Evolutionary conservation across 1,284 basidiomycete genomes (phyloP).

Genomic region (Pisolithus thermaeus): DNA sequence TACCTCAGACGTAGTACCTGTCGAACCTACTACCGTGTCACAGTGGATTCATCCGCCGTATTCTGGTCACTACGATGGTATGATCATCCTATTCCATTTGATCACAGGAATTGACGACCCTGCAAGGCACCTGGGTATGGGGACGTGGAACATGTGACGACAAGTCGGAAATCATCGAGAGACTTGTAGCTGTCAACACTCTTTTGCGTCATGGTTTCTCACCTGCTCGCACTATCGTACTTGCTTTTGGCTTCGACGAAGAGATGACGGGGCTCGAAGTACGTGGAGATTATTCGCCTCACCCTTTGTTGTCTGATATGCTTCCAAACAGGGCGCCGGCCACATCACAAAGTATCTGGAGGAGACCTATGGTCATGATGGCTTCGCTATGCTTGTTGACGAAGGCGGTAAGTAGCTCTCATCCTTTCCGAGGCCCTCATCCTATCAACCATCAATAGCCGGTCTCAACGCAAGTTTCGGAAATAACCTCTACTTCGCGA

Average conservation of each 20-base stretch:
- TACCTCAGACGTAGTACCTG: slow-evolving; percentile 59
- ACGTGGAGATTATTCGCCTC: slow-evolving; percentile 1
- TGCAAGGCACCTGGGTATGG: slow-evolving; percentile 31
- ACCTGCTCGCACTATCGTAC: slow-evolving; percentile 54
- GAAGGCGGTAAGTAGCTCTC: slow-evolving; percentile 38
- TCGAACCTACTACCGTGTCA: slow-evolving; percentile 46
- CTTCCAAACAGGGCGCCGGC: slow-evolving; percentile 43
- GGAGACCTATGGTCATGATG: slow-evolving; percentile 51
- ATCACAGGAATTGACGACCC: background rate
- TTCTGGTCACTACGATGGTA: slow-evolving; percentile 61
- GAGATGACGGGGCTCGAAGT: slow-evolving; percentile 55
- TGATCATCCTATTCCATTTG: background rate
- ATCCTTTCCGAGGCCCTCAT: background rate
- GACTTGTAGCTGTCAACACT: slow-evolving; percentile 47
- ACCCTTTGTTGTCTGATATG: slow-evolving; percentile 3
- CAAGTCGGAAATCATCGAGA: slow-evolving; percentile 35
- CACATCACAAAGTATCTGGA: slow-evolving; percentile 44
- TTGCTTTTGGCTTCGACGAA: slow-evolving; percentile 74
- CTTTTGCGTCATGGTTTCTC: slow-evolving; percentile 49
- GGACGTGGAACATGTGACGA: slow-evolving; percentile 39
- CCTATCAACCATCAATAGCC: background rate
- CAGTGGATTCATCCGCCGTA: slow-evolving; percentile 61
- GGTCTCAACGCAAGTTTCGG: slow-evolving; percentile 19
- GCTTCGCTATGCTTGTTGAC: slow-evolving; percentile 57
- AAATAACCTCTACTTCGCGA: slow-evolving; percentile 37